Base-by-base conservation (phyloP, 139 green algal genomes). In the Tetraselmis striata region DNA sequence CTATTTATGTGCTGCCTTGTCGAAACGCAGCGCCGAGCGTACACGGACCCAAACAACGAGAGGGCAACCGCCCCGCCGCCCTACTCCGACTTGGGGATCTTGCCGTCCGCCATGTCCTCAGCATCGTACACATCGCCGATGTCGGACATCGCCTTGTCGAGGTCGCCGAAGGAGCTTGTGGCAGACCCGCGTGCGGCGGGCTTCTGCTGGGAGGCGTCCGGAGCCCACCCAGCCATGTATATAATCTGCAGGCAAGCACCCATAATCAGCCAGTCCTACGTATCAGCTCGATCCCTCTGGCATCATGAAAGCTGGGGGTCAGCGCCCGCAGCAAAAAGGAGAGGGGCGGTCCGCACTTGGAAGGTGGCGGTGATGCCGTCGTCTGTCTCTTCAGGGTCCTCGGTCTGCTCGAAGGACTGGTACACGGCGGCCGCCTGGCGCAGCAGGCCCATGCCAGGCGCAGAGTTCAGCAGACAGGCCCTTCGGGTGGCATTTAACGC, bases 211-310 rank as follows among this genome's bases (percentile, higher is more conserved):
- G 28, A 81, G 1, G 84, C 77, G 29, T 90, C 74, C 28, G 94
- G 93, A 0, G 92, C 83, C 94, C 94, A 98, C 24, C 94, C 94
- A 25, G 93, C 96, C 88, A 98, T 92, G 84, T 94, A 98, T 1
- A 98, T 94, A 1, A 96, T 91, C 88, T 97, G 85, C 31, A n/a
- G 2, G 26, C 2, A 0, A 76, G 32, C 5, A 75, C 31, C 28
- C 2, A 18, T 26, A 28, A 24, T 2, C 31, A 74, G 30, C 22
- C 32, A 5, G 22, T 26, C 2, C 26, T 28, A n/a, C 28, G 32
- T 31, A 75, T 30, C 25, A 5, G 30, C 1, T 30, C 23, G 2
- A 77, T 2, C 1, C 2, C 29, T 27, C 29, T 2, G 27, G 59
- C 26, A n/a, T 18, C 5, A 18, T 22, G 11, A 59, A 30, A 30